Evolutionary conservation across 2,329 filamentous ascomycete genomes (phyloP), one percentile per base, ranked within the genome.

Genomic region (Stagonosporopsis vannaccii): DNA sequence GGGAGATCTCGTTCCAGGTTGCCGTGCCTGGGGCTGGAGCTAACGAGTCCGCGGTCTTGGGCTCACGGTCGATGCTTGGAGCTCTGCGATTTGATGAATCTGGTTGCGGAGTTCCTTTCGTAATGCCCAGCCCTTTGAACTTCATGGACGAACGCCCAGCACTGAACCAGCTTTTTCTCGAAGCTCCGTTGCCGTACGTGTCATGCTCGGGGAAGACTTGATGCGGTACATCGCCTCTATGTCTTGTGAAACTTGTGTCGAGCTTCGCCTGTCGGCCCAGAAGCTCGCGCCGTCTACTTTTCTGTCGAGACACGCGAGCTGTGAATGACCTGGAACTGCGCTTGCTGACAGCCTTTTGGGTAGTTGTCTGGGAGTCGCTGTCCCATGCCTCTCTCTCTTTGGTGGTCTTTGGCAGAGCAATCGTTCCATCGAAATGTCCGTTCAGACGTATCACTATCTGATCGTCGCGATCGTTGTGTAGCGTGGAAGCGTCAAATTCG

Each of bases 211-310:
- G 75, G 30, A 75, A 76, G 12, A 79, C 69, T 74, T 81, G 71
- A 69, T 80, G 62, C 72, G 84, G 70, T 80, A 80, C 58, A 74
- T 78, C 58, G 42, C 68, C 77, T 63, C 65, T 67, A 47, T 79
- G 77, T 35, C 73, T 69, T 28, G 85, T 79, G 79, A 91, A 88
- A 68, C 88, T 87, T 2, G 90, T 92, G 61, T 91, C 86, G 19
- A 84, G 84, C 51, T 74, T 83, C 81, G 52, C 82, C 80, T 71
- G 87, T 85, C 68, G 87, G 80, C 20, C 81, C 80, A 69, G 56
- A 66, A 84, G 85, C 66, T 89, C 86, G 48, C 86, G 81, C 26
- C 83, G 81, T 51, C 82, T 82, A 3, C 87, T 90, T 68, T 82
- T 87, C 20, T 76, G 70, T 49, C 78, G 70, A 19, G 70, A 71